phyloP scores from a whole-genome alignment of 176 grass and related monocot genomes.

The Juncus effusus region DNA sequence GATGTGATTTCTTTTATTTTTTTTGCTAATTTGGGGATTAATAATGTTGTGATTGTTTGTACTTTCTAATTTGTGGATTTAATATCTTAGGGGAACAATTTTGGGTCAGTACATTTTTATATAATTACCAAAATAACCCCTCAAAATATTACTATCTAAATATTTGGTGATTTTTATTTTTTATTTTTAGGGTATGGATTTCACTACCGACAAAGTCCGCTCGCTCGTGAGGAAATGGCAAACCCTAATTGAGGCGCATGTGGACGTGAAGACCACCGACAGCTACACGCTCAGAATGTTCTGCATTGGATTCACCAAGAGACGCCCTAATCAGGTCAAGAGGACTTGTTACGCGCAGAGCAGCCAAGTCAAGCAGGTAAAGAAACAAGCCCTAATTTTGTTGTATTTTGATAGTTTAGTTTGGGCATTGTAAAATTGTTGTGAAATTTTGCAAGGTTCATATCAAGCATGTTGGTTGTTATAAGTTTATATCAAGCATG shows the following conservation, averaged over 20 bases:
- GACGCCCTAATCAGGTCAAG: slow-evolving; percentile 83
- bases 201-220: slow-evolving; percentile 75
- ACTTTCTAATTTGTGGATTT: too few relatives aligned
- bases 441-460: too few relatives aligned
- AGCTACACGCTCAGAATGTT: slow-evolving; percentile 76
- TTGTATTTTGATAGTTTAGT: background rate
- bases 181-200: slow-evolving; percentile 53
- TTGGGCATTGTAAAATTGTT: too few relatives aligned
- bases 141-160: too few relatives aligned
- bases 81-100: too few relatives aligned
- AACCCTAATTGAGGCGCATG: slow-evolving; percentile 81
- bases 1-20: too few relatives aligned
- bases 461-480: too few relatives aligned
- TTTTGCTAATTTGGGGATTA: too few relatives aligned
- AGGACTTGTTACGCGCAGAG: slow-evolving; percentile 86
- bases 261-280: slow-evolving; percentile 88
- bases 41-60: too few relatives aligned
- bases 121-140: background rate
- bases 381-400: background rate
- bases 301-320: slow-evolving; percentile 88
- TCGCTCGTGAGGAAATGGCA: slow-evolving; percentile 89
- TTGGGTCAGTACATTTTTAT: slow-evolving; percentile 41
- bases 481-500: too few relatives aligned
- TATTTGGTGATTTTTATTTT: slow-evolving; percentile 10
- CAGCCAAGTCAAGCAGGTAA: slow-evolving; percentile 86